Evolutionary conservation across 129 eudicot species (phyloP).

Genomic region (Gnaphalium uliginosum): DNA sequence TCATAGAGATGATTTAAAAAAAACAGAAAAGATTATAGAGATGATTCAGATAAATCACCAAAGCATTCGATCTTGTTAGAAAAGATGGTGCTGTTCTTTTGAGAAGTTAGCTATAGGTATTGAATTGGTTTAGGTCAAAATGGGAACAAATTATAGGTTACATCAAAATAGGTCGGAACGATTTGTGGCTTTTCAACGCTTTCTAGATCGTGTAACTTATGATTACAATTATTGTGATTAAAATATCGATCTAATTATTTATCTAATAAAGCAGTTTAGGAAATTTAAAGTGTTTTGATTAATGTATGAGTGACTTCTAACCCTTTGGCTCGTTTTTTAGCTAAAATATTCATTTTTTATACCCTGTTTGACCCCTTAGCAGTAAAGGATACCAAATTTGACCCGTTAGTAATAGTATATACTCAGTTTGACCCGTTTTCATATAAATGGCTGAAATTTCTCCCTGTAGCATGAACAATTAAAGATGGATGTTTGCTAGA

Average conservation of each 20-base stretch:
- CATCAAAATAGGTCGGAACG: not conserved
- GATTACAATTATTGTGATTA: not conserved
- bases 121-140: not conserved
- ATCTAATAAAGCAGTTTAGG: not conserved
- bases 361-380: not conserved
- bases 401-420: not conserved
- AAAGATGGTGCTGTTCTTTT: conserved; percentile 10
- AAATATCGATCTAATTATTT: not conserved
- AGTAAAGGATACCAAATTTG: not conserved
- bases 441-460: not conserved
- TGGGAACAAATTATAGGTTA: not conserved
- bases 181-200: not conserved
- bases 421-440: conserved; percentile 1
- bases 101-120: not conserved
- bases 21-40: no score
- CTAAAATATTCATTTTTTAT: not conserved
- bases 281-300: not conserved
- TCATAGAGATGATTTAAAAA: no score
- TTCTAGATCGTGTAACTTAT: not conserved
- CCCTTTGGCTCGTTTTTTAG: not conserved
- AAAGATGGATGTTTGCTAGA: not conserved
- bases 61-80: not conserved
- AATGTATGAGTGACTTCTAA: not conserved
- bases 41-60: no score
- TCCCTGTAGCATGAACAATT: not conserved